These are phyloP conservation scores for Brassica hybrid DNA, from an alignment of 441 rosid genomes.

Conservation along the genomic window DNA sequence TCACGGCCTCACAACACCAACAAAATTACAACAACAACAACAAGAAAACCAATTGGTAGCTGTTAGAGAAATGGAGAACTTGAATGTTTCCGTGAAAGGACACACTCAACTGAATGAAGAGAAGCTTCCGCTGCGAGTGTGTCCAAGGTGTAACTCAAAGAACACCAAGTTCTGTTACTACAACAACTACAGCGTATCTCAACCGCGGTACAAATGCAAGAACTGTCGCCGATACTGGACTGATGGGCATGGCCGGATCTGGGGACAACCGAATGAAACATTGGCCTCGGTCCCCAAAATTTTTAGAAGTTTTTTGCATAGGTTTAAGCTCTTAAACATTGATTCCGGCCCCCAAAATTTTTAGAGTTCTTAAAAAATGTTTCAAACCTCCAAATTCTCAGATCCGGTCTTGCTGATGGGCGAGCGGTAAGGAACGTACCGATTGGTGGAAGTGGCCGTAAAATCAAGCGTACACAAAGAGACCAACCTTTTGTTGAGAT, in stretches of 20 bases:
- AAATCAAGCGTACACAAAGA: slow-evolving; percentile 52
- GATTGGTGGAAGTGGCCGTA: slow-evolving; percentile 69
- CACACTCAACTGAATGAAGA: slow-evolving; percentile 12
- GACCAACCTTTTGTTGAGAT: slow-evolving; percentile 40
- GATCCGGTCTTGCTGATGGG: no score
- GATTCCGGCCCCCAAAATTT: no score
- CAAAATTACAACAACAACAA: slow-evolving; percentile 20
- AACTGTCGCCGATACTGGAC: slow-evolving; percentile 83
- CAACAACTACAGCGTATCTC: slow-evolving; percentile 76
- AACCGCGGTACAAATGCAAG: slow-evolving; percentile 85
- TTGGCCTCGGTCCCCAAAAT: no score
- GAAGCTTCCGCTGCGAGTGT: slow-evolving; percentile 48
- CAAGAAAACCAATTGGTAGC: slow-evolving; percentile 35
- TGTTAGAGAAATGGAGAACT: slow-evolving; percentile 19
- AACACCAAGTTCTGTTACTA: slow-evolving; percentile 86
- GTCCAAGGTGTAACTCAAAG: slow-evolving; percentile 73
- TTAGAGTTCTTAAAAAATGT: no score
- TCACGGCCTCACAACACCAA: slow-evolving; percentile 29
- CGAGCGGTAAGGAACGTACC: slow-evolving; percentile 73
- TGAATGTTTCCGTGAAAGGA: neutral
- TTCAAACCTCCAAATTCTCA: no score
- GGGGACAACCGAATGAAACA: no score
- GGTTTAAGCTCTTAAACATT: no score
- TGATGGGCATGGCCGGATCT: slow-evolving; percentile 46
- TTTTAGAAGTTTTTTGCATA: no score